phyloP scores from a whole-genome alignment of 768 basidiomycete genomes.

The Suillus subluteus region DNA sequence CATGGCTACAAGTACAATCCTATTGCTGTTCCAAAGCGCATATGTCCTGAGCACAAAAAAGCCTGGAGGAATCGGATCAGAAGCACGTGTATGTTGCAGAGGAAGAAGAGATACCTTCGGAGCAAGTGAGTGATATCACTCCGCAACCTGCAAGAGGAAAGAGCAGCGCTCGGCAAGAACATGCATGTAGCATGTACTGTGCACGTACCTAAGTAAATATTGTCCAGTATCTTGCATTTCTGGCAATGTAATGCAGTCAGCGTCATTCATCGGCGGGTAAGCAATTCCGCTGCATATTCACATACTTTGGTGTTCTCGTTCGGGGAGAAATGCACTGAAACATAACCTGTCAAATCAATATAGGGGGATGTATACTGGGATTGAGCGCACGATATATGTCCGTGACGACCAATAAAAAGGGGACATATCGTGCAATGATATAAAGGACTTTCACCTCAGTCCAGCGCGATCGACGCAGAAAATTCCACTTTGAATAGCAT shows the following conservation, averaged over 20 bases:
- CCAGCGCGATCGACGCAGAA: background rate
- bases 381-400: background rate
- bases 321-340: background rate
- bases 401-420: background rate
- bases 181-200: background rate
- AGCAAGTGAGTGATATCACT: background rate
- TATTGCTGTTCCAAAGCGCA: background rate
- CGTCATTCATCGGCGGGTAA: background rate
- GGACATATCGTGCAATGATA: background rate
- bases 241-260: background rate
- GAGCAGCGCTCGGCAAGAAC: background rate
- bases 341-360: background rate
- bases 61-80: background rate
- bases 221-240: background rate
- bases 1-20: background rate
- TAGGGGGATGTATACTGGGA: background rate
- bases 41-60: conserved; percentile 1
- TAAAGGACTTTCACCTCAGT: background rate
- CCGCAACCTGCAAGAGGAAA: background rate
- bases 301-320: background rate
- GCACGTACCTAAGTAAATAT: background rate
- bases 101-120: background rate
- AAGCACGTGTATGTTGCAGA: background rate
- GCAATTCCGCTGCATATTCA: background rate
- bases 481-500: background rate